Evolutionary conservation across 2,329 filamentous ascomycete genomes (phyloP).

Genomic region (Plectosphaerella plurivora): DNA sequence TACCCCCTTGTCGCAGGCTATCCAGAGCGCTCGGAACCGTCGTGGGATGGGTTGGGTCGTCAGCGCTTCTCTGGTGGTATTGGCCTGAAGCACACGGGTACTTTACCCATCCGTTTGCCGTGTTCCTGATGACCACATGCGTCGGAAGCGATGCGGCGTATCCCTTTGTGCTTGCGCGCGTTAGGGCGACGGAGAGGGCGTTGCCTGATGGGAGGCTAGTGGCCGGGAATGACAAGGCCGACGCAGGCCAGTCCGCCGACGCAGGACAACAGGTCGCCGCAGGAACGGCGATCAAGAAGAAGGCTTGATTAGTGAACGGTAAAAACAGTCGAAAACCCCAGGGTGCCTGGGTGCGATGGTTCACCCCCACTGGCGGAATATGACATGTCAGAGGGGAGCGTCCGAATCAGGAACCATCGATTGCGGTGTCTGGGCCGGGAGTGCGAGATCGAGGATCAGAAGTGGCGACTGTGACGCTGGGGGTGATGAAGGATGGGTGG

Average conservation of each 20-base stretch:
- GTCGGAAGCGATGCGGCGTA: slow-evolving; percentile 39
- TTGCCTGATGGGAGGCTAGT: slow-evolving; percentile 32
- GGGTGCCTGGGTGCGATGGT: too few relatives aligned
- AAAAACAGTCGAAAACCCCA: too few relatives aligned
- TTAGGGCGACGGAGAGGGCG: slow-evolving; percentile 31
- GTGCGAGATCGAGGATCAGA: too few relatives aligned
- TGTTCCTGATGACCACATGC: slow-evolving; percentile 35
- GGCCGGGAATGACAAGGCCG: slow-evolving; percentile 11
- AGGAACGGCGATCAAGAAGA: neutral
- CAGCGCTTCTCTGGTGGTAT: slow-evolving; percentile 39
- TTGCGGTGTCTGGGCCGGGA: too few relatives aligned
- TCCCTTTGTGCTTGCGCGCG: slow-evolving; percentile 33
- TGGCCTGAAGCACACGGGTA: slow-evolving; percentile 48
- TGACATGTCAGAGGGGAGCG: too few relatives aligned
- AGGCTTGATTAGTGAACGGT: too few relatives aligned
- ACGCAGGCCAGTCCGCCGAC: slow-evolving; percentile 3
- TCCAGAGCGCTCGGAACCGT: slow-evolving; percentile 37
- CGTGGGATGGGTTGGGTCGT: slow-evolving; percentile 32
- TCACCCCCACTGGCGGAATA: too few relatives aligned
- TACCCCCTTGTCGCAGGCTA: slow-evolving; percentile 25
- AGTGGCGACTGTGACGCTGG: too few relatives aligned
- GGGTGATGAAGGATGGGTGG: too few relatives aligned
- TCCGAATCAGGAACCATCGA: too few relatives aligned
- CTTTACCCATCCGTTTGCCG: slow-evolving; percentile 33
- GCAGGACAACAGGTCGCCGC: slow-evolving; percentile 5